phyloP scores from a whole-genome alignment of 192 early-diverging fungal genomes.

The Backusella australiensis region DNA sequence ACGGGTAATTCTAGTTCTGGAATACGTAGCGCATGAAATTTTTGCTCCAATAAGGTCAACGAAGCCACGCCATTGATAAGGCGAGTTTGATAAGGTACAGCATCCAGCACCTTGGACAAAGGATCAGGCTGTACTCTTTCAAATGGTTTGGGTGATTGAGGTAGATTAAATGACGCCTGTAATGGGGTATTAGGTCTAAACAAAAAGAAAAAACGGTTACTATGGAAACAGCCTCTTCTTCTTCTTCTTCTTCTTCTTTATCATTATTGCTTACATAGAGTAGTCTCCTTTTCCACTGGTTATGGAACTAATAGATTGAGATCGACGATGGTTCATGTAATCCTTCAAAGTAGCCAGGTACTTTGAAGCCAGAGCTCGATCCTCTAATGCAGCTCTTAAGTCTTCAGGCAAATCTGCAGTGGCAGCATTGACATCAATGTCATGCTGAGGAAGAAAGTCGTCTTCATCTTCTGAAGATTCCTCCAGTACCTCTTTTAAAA shows the following conservation, averaged over 20 bases:
- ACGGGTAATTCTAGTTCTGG: slow-evolving; percentile 55
- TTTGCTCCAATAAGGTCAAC: slow-evolving; percentile 48
- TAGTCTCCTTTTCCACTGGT: slow-evolving; percentile 33
- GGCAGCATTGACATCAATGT: slow-evolving; percentile 36
- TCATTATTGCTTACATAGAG: slow-evolving; percentile 21
- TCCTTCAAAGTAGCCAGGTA: slow-evolving; percentile 41
- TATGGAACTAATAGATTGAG: slow-evolving; percentile 36
- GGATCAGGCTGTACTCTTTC: slow-evolving; percentile 20
- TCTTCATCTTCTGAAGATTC: slow-evolving; percentile 48
- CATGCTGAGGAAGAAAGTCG: slow-evolving; percentile 23
- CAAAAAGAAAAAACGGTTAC: background rate
- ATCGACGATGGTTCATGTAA: slow-evolving; percentile 38
- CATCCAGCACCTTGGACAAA: slow-evolving; percentile 20
- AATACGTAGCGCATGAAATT: slow-evolving; percentile 51
- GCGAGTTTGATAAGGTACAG: slow-evolving; percentile 27
- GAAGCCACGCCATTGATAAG: slow-evolving; percentile 56
- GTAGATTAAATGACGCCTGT: slow-evolving; percentile 26
- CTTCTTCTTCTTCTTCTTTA: background rate
- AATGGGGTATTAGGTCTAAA: slow-evolving; percentile 22
- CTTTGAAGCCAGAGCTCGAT: slow-evolving; percentile 37
- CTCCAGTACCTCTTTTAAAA: slow-evolving; percentile 53
- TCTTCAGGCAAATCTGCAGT: slow-evolving; percentile 45
- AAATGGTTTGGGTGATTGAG: slow-evolving; percentile 16
- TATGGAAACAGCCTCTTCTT: background rate
- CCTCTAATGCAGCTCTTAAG: slow-evolving; percentile 46